phyloP scores from a whole-genome alignment of 2,329 filamentous ascomycete genomes.

The Phaeosphaeria sp. region DNA sequence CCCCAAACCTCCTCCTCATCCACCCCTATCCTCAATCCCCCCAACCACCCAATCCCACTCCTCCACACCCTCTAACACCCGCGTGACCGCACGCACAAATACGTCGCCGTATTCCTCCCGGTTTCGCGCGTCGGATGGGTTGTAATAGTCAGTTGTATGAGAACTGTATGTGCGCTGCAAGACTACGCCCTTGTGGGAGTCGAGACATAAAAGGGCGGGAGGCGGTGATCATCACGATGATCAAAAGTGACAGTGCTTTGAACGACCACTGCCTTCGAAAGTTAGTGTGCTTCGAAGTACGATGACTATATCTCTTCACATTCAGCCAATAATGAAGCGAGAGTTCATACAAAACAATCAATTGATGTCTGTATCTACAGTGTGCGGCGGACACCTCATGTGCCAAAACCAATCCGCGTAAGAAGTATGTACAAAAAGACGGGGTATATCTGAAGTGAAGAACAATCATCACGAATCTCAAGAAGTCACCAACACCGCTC shows the following conservation, averaged over 20 bases:
- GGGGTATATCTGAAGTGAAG: background rate
- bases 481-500: background rate
- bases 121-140: background rate
- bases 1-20: background rate
- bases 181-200: background rate
- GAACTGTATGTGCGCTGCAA: too few relatives aligned
- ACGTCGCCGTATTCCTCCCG: background rate
- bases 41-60: conserved; percentile 1
- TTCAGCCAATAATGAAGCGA: background rate
- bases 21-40: background rate
- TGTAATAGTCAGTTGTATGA: too few relatives aligned
- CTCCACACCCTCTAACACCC: background rate
- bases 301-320: background rate
- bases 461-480: background rate
- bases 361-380: background rate
- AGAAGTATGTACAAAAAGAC: background rate
- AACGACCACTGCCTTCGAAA: too few relatives aligned
- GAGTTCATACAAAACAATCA: background rate
- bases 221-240: too few relatives aligned
- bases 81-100: background rate
- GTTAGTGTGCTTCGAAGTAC: background rate
- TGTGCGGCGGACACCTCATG: background rate
- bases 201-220: too few relatives aligned
- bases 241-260: too few relatives aligned
- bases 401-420: background rate